A percentile compares a stretch with the other conserved stretches of the same genome.
phyloP scores from a whole-genome alignment of 805 yeast genomes.

The Wickerhamiella azyma region DNA sequence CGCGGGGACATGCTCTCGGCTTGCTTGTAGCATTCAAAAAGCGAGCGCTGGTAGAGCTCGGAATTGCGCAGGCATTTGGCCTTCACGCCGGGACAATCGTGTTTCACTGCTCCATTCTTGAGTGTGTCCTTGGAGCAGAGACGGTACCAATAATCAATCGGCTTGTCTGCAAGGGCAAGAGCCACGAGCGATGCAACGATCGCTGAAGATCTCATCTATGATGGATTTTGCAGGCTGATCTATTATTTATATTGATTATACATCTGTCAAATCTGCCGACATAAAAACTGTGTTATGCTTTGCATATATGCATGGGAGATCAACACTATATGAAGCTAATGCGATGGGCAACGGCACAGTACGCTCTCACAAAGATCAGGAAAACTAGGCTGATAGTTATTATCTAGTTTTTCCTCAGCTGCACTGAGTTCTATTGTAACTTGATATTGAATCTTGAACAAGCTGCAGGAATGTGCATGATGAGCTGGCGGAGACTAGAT shows the following conservation, averaged over 20 bases:
- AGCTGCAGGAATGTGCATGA: no score
- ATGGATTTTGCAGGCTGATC: background rate
- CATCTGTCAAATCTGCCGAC: no score
- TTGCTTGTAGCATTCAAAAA: conserved; percentile 1
- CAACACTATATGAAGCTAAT: no score
- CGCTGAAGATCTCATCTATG: background rate
- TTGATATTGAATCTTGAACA: no score
- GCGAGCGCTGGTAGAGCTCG: conserved; percentile 1
- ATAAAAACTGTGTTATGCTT: background rate
- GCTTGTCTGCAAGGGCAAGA: background rate
- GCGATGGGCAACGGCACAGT: no score
- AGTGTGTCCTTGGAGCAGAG: conserved; percentile 2
- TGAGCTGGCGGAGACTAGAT: no score
- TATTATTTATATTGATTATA: background rate
- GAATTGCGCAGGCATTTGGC: background rate
- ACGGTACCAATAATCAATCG: conserved; percentile 5
- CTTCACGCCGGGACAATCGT: background rate
- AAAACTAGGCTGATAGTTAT: no score
- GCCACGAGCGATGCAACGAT: background rate
- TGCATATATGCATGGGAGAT: no score
- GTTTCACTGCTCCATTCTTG: conserved; percentile 1
- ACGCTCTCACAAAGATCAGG: no score
- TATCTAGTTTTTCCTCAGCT: no score
- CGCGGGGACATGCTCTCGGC: background rate
- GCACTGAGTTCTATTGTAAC: no score